phyloP scores from a whole-genome alignment of 305 asterid species.

The Fraxinus floribunda region DNA sequence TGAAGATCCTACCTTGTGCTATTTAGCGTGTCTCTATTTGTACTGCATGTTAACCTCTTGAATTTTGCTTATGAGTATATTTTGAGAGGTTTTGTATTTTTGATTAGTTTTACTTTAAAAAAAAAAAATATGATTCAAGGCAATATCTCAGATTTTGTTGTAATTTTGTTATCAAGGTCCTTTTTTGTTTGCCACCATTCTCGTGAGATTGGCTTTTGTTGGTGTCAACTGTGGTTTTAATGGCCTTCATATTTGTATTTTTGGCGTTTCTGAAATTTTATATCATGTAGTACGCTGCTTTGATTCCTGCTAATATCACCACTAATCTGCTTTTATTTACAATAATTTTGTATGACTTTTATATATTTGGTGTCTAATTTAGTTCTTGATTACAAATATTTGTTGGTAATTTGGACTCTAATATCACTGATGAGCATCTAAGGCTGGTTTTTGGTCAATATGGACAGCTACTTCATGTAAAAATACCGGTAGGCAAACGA shows the following conservation, averaged over 20 bases:
- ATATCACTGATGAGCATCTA: conserved; percentile 68
- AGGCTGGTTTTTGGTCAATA: conserved; percentile 73
- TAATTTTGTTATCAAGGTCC: background rate
- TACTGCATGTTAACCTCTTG: background rate
- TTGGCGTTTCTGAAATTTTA: background rate
- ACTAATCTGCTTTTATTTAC: background rate
- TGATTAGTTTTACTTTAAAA: background rate
- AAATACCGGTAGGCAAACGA: conserved; percentile 89
- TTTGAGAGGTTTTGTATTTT: background rate
- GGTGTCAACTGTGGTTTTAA: background rate
- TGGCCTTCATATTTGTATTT: background rate
- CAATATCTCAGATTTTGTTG: background rate
- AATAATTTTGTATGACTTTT: conserved; percentile 2
- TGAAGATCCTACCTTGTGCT: conserved; percentile 30
- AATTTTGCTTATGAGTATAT: conserved; percentile 18
- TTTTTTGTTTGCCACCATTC: background rate
- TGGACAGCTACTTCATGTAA: conserved; percentile 88
- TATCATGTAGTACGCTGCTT: background rate
- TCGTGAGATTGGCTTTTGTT: background rate
- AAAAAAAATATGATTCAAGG: background rate
- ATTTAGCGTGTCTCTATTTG: conserved; percentile 1
- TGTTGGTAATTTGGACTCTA: conserved; percentile 86
- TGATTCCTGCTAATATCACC: background rate
- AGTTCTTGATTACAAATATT: conserved; percentile 54
- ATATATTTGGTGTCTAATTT: background rate